Conservation (phyloP, 2,329 filamentous ascomycete genomes). For the Tolypocladium ophioglossoides region DNA sequence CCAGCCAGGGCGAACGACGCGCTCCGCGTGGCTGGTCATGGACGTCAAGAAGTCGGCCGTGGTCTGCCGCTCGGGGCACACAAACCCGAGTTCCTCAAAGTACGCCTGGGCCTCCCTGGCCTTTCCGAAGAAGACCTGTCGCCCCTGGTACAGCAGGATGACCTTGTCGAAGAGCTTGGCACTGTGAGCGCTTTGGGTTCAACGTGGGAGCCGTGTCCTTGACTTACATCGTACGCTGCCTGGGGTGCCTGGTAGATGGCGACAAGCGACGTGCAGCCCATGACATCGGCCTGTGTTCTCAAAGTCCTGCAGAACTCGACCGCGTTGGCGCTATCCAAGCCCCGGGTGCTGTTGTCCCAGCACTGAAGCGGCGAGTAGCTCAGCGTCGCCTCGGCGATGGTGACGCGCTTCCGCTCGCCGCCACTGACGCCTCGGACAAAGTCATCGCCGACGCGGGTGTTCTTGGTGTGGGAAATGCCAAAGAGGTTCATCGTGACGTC, state of each 20-base stretch:
- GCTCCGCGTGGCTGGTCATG: conserved; percentile 30
- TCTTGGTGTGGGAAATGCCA: neutral
- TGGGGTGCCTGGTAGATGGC: neutral
- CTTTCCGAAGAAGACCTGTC: neutral
- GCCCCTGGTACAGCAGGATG: neutral
- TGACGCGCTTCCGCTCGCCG: conserved; percentile 65
- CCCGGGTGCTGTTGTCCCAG: conserved; percentile 16
- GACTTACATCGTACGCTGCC: conserved; percentile 2
- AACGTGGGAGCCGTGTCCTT: conserved; percentile 28
- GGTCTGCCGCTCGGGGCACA: neutral
- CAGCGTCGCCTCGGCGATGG: conserved; percentile 54
- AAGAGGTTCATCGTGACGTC: neutral
- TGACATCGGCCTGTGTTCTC: neutral
- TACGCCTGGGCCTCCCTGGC: neutral
- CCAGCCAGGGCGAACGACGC: conserved; percentile 20
- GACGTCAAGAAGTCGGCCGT: conserved; percentile 8
- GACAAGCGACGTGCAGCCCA: neutral
- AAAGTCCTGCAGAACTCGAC: conserved; percentile 16
- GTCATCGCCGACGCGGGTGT: conserved; percentile 45
- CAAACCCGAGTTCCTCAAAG: neutral
- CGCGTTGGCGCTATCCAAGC: conserved; percentile 14
- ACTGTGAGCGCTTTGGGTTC: conserved; percentile 6
- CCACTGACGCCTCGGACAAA: conserved; percentile 69
- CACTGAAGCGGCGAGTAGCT: conserved; percentile 5
- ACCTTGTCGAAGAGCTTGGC: neutral